phyloP scores from a whole-genome alignment of 2,329 filamentous ascomycete species.

The Colletotrichum simmondsii region DNA sequence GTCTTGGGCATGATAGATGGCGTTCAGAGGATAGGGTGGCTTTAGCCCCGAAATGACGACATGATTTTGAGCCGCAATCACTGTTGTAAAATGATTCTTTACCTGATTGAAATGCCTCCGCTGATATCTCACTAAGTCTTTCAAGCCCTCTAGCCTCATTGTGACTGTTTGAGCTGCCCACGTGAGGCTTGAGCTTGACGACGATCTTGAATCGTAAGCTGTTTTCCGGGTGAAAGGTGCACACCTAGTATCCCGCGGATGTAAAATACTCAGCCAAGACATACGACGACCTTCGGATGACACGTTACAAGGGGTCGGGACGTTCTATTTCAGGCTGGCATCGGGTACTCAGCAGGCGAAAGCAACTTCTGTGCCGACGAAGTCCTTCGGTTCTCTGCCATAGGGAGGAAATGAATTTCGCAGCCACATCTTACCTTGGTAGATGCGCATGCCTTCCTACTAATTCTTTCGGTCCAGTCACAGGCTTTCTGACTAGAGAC shows the following conservation, averaged over 20 bases:
- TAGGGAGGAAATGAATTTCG: no score
- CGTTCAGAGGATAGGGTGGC: conserved; percentile 28
- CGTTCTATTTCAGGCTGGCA: not conserved
- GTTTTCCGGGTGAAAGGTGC: no score
- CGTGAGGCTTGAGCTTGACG: no score
- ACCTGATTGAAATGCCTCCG: not conserved
- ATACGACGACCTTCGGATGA: not conserved
- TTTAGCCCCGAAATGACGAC: conserved; percentile 28
- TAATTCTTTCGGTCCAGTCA: no score
- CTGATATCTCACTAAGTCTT: not conserved
- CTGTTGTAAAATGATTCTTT: not conserved
- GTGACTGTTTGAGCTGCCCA: not conserved
- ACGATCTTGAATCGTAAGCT: not conserved
- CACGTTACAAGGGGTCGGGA: not conserved
- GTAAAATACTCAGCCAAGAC: no score
- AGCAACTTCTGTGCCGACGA: no score
- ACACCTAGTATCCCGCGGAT: no score
- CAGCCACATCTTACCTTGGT: no score
- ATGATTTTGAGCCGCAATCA: conserved; percentile 15
- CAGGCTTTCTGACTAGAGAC: no score
- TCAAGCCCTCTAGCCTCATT: not conserved
- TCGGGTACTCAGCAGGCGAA: not conserved
- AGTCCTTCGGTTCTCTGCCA: no score
- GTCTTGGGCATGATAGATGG: conserved; percentile 31
- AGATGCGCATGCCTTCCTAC: no score